These are phyloP conservation scores for Artemisia argyi DNA, from an alignment of 129 eudicot genomes.

Conservation along the genomic window DNA sequence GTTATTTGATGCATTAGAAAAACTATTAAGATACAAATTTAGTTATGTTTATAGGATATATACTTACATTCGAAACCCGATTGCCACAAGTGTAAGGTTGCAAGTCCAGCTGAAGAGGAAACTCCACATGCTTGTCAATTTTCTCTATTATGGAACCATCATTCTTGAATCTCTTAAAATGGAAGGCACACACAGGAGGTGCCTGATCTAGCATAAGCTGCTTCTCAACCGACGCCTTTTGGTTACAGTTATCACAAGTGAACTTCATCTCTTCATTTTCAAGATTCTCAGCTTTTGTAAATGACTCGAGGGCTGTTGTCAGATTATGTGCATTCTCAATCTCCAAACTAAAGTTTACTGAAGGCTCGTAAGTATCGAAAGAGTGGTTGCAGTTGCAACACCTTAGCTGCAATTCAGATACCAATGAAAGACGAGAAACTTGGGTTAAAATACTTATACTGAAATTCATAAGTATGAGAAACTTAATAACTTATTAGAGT, in stretches of 20 bases:
- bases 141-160: constrained; percentile 76
- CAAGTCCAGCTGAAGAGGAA: constrained; percentile 72
- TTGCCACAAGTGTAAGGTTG: constrained; percentile 54
- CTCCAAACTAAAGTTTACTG: constrained; percentile 81
- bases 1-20: too few species aligned
- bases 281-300: constrained; percentile 77
- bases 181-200: constrained; percentile 72
- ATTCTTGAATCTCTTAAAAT: constrained; percentile 86
- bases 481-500: background rate
- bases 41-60: too few species aligned
- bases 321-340: constrained; percentile 68
- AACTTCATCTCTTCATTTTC: constrained; percentile 71
- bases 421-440: background rate
- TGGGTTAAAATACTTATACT: too few species aligned
- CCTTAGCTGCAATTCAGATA: constrained; percentile 48
- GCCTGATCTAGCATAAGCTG: constrained; percentile 75
- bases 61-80: constrained; percentile 47
- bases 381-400: constrained; percentile 84
- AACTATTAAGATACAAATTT: too few species aligned
- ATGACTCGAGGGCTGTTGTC: constrained; percentile 72
- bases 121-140: constrained; percentile 68
- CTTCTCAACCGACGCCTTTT: constrained; percentile 73
- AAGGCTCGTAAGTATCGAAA: constrained; percentile 82
- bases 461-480: background rate
- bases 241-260: constrained; percentile 86